A percentile compares a stretch with the other conserved stretches of the same genome.
These are phyloP conservation scores for Dioscorea alata DNA, from an alignment of 106 monocot genomes.

Conservation along the genomic window DNA sequence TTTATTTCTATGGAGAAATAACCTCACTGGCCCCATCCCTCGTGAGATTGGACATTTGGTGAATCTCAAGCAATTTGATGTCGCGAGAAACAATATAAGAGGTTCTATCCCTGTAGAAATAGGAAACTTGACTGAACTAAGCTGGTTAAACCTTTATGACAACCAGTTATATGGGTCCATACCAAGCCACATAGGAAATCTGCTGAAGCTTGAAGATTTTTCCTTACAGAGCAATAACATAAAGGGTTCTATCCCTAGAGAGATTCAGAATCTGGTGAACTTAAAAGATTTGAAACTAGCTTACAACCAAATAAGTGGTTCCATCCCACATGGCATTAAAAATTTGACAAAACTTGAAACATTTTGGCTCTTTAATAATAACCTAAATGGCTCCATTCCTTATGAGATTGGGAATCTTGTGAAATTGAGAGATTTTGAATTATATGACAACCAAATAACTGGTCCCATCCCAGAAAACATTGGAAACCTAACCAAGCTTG, in stretches of 20 bases:
- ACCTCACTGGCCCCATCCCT: too few relatives aligned
- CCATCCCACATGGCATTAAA: neutral
- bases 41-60: too few relatives aligned
- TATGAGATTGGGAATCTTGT: neutral
- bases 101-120: too few relatives aligned
- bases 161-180: too few relatives aligned
- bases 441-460: neutral
- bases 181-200: too few relatives aligned
- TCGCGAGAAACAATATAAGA: too few relatives aligned
- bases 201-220: too few relatives aligned
- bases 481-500: too few relatives aligned
- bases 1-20: too few relatives aligned
- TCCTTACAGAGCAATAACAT: neutral
- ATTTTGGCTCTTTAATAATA: constrained; percentile 1
- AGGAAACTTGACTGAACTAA: too few relatives aligned
- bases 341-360: constrained; percentile 4
- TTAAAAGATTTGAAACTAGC: neutral
- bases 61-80: too few relatives aligned
- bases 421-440: neutral
- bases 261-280: neutral
- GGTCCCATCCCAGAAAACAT: neutral
- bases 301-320: neutral
- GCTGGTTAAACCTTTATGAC: too few relatives aligned
- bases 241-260: constrained; percentile 3
- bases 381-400: constrained; percentile 11